Percentiles rank a stretch among this genome's conserved stretches.
phyloP scores from a whole-genome alignment of 768 basidiomycete genomes.

The Scleroderma bovista region DNA sequence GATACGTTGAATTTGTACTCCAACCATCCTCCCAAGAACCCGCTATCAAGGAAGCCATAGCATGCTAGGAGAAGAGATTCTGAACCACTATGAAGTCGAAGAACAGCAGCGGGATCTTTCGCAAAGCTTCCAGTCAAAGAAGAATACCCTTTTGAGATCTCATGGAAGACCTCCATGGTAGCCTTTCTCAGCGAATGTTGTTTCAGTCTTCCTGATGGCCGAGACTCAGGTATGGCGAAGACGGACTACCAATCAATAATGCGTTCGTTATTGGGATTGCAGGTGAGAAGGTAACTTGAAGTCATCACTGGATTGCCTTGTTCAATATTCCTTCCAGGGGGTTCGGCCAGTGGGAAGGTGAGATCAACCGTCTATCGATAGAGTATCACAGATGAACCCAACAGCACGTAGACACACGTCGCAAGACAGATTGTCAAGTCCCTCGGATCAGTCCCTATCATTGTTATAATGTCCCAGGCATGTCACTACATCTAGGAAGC shows the following conservation, averaged over 20 bases:
- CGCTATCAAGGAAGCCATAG: background rate
- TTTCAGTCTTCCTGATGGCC: conserved; percentile 7
- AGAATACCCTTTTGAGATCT: conserved; percentile 76
- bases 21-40: conserved; percentile 1
- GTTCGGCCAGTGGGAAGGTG: conserved; percentile 86
- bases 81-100: conserved; percentile 16
- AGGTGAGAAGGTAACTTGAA: conserved; percentile 40
- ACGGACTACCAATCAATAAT: conserved; percentile 61
- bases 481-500: background rate
- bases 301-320: background rate
- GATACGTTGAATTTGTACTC: background rate
- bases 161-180: conserved; percentile 87
- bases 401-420: conserved; percentile 63
- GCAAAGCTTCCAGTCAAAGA: conserved; percentile 32
- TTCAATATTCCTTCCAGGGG: conserved; percentile 41
- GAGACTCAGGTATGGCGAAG: conserved; percentile 64
- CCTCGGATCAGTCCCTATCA: conserved; percentile 78
- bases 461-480: conserved; percentile 89
- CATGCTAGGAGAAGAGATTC: conserved; percentile 25
- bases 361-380: conserved; percentile 7
- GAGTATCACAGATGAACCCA: background rate
- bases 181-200: conserved; percentile 7
- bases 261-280: conserved; percentile 85
- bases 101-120: conserved; percentile 13
- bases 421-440: conserved; percentile 75